Conservation (phyloP, 108 stramenopile genomes). For the Asterionellopsis glacialis region DNA sequence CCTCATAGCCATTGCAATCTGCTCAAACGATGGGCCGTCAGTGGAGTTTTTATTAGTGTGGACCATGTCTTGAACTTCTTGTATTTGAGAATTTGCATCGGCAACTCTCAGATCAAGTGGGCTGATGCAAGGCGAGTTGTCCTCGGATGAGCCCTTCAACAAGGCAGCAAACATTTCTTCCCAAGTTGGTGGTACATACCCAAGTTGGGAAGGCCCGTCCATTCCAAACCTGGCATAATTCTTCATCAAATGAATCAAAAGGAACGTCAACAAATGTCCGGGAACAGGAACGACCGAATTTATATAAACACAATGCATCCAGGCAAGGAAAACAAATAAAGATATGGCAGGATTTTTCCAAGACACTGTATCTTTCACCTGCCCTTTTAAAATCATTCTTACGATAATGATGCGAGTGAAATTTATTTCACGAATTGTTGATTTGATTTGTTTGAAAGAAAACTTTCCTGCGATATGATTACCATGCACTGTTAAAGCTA, state of each 20-base stretch:
- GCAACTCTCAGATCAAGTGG: constrained; percentile 20
- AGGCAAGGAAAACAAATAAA: constrained; percentile 41
- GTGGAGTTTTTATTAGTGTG: constrained; percentile 1
- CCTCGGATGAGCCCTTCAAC: constrained; percentile 14
- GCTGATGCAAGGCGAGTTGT: constrained; percentile 23
- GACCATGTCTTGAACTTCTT: neutral
- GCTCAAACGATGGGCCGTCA: neutral
- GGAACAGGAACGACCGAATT: constrained; percentile 45
- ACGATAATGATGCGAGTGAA: constrained; percentile 25
- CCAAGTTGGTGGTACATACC: constrained; percentile 49
- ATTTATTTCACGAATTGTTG: constrained; percentile 49
- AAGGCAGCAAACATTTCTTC: constrained; percentile 42
- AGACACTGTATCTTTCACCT: constrained; percentile 20
- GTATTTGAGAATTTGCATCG: neutral
- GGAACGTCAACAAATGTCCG: constrained; percentile 34
- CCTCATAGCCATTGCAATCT: constrained; percentile 18
- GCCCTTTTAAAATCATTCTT: constrained; percentile 20
- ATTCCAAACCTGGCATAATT: constrained; percentile 48
- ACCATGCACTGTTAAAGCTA: constrained; percentile 66
- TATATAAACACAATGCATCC: constrained; percentile 64
- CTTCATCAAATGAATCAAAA: constrained; percentile 38
- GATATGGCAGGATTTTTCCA: constrained; percentile 49
- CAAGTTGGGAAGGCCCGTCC: constrained; percentile 30
- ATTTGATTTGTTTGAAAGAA: constrained; percentile 31
- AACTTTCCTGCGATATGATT: constrained; percentile 52